Evolutionary conservation across 768 basidiomycete genomes (phyloP).

Genomic region (Mycena vitilis): DNA sequence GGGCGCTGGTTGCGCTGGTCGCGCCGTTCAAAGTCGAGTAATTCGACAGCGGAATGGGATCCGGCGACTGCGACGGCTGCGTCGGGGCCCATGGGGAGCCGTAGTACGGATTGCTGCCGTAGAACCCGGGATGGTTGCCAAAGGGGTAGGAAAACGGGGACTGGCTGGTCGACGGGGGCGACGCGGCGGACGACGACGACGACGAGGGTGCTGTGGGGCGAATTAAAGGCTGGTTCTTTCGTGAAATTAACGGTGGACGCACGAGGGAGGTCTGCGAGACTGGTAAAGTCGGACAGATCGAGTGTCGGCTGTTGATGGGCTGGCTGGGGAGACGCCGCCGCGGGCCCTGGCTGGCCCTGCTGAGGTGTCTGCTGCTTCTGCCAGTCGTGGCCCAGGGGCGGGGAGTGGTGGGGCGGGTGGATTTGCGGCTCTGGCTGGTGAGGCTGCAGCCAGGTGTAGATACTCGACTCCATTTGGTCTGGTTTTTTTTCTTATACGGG

Average conservation of each 20-base stretch:
- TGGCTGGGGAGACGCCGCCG: constrained; percentile 38
- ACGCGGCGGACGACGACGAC: constrained; percentile 41
- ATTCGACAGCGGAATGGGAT: constrained; percentile 36
- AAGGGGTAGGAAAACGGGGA: constrained; percentile 53
- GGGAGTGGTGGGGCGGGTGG: constrained; percentile 44
- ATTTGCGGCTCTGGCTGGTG: constrained; percentile 49
- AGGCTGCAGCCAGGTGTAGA: constrained; percentile 59
- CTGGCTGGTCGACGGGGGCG: constrained; percentile 40
- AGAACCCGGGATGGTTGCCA: constrained; percentile 48
- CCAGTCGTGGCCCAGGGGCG: constrained; percentile 54
- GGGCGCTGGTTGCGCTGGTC: constrained; percentile 41
- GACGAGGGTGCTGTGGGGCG: constrained; percentile 71
- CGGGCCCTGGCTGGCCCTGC: constrained; percentile 32
- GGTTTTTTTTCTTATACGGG: constrained; percentile 48
- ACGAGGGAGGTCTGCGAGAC: constrained; percentile 56
- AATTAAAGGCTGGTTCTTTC: constrained; percentile 59
- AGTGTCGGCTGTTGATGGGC: constrained; percentile 43
- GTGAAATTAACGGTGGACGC: constrained; percentile 37
- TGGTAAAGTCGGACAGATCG: constrained; percentile 57
- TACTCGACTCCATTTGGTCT: constrained; percentile 54
- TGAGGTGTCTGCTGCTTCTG: constrained; percentile 47
- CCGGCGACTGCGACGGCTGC: constrained; percentile 40
- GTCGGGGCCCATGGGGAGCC: constrained; percentile 39
- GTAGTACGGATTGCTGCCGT: constrained; percentile 29
- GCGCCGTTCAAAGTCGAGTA: constrained; percentile 38